phyloP scores from a whole-genome alignment of 305 asterid species.

The Rubia tinctorum region DNA sequence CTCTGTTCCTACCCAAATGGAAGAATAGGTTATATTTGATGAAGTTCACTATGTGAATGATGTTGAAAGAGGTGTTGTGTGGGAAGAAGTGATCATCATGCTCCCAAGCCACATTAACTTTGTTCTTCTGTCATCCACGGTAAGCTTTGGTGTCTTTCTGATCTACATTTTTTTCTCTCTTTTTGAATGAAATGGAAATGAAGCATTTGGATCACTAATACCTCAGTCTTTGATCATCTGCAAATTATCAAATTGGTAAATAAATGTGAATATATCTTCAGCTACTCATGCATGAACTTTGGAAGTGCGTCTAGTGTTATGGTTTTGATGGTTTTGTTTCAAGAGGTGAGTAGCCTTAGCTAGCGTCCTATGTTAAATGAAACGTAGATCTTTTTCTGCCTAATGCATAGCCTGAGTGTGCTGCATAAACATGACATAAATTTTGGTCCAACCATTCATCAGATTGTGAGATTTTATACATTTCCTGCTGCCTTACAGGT shows the following conservation, averaged over 20 bases:
- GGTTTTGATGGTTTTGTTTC: conserved; percentile 1
- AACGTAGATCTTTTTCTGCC: not conserved
- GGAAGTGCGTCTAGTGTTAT: not conserved
- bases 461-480: not conserved
- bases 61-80: conserved; percentile 96
- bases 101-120: conserved; percentile 95
- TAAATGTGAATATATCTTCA: not conserved
- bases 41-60: conserved; percentile 99
- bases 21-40: conserved; percentile 90
- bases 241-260: not conserved
- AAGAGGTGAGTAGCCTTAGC: not conserved
- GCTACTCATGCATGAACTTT: not conserved
- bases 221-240: not conserved
- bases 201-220: not conserved
- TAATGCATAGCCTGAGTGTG: not conserved
- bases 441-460: not conserved
- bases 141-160: conserved; percentile 37
- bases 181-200: not conserved
- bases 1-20: conserved; percentile 28
- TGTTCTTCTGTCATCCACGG: conserved; percentile 98
- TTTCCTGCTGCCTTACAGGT: conserved; percentile 46
- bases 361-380: not conserved
- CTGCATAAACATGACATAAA: not conserved
- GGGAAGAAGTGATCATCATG: conserved; percentile 99
- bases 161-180: conserved; percentile 11